Conservation (phyloP, 2,329 filamentous ascomycete species). For the Penicillium sp. region DNA sequence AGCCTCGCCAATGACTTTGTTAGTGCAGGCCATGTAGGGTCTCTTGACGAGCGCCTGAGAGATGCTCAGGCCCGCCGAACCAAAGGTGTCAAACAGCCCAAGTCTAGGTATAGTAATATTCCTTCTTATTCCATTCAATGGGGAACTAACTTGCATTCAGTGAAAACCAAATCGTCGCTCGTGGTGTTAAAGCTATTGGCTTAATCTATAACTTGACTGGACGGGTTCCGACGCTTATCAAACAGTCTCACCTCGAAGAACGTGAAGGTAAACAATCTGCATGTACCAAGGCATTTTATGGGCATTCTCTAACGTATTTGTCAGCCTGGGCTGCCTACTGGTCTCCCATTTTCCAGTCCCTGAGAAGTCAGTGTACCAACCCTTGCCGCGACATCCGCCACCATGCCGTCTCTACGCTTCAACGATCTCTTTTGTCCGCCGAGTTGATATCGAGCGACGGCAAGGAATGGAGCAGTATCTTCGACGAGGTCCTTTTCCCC, state of each 20-base stretch:
- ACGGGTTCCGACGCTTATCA: slow-evolving; percentile 83
- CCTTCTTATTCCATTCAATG: slow-evolving; percentile 1
- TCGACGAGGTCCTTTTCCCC: slow-evolving; percentile 90
- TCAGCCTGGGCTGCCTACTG: slow-evolving; percentile 96
- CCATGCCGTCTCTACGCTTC: slow-evolving; percentile 82
- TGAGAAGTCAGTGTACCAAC: slow-evolving; percentile 90
- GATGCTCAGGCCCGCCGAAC: slow-evolving; percentile 59
- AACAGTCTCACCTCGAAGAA: slow-evolving; percentile 88
- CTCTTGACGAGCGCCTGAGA: slow-evolving; percentile 69
- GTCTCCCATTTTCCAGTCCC: slow-evolving; percentile 88
- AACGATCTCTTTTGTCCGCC: slow-evolving; percentile 82
- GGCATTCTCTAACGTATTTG: slow-evolving; percentile 13
- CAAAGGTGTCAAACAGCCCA: slow-evolving; percentile 58
- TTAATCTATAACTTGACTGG: slow-evolving; percentile 81
- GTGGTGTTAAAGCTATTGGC: slow-evolving; percentile 79
- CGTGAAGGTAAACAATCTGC: slow-evolving; percentile 66
- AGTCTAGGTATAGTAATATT: slow-evolving; percentile 57
- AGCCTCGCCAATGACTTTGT: slow-evolving; percentile 87
- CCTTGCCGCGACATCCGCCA: slow-evolving; percentile 91
- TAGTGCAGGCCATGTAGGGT: slow-evolving; percentile 75
- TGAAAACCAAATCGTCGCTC: slow-evolving; percentile 72
- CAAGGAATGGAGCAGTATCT: slow-evolving; percentile 93
- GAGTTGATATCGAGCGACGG: slow-evolving; percentile 83
- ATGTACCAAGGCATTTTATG: neutral
- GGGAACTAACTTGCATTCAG: slow-evolving; percentile 42